Conservation (phyloP, 331 rosid genomes). For the Dryas integrifolia region DNA sequence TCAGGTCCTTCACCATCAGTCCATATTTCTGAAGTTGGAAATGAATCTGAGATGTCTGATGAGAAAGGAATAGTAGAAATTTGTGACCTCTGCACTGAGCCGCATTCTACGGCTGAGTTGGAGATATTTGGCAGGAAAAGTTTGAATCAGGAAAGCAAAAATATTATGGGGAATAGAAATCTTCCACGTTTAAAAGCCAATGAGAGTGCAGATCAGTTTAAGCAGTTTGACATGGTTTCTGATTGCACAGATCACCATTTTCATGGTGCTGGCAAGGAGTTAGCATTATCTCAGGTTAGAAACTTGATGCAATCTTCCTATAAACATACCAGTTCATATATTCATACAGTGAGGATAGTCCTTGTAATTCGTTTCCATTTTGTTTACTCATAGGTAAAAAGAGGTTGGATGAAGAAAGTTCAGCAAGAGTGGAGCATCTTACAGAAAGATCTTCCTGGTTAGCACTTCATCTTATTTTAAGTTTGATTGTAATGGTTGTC, state of each 20-base stretch:
- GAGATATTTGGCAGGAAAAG: slow-evolving; percentile 32
- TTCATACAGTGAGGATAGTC: slow-evolving; percentile 18
- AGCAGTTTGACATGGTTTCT: slow-evolving; percentile 63
- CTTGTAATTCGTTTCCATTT: slow-evolving; percentile 11
- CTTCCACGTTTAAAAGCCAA: slow-evolving; percentile 32
- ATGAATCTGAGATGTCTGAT: slow-evolving; percentile 35
- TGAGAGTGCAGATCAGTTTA: slow-evolving; percentile 41
- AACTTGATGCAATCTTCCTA: background rate
- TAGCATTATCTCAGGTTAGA: slow-evolving; percentile 68
- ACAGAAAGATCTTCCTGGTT: slow-evolving; percentile 85
- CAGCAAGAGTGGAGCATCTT: slow-evolving; percentile 93
- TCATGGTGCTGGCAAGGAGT: slow-evolving; percentile 45
- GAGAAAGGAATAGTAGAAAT: slow-evolving; percentile 47
- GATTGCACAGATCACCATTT: slow-evolving; percentile 83
- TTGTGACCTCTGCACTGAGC: slow-evolving; percentile 40
- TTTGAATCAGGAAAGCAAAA: slow-evolving; percentile 31
- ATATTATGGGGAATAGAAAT: slow-evolving; percentile 28
- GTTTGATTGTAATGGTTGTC: slow-evolving; percentile 10
- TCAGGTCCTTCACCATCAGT: slow-evolving; percentile 40
- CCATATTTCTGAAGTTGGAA: slow-evolving; percentile 48
- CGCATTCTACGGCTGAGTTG: slow-evolving; percentile 29
- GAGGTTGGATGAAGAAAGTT: slow-evolving; percentile 80
- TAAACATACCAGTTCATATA: background rate
- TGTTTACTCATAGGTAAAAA: slow-evolving; percentile 51
- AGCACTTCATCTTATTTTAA: slow-evolving; percentile 25